Conservation (phyloP, 176 grass and related monocot species). For the Oryza longistaminata region DNA sequence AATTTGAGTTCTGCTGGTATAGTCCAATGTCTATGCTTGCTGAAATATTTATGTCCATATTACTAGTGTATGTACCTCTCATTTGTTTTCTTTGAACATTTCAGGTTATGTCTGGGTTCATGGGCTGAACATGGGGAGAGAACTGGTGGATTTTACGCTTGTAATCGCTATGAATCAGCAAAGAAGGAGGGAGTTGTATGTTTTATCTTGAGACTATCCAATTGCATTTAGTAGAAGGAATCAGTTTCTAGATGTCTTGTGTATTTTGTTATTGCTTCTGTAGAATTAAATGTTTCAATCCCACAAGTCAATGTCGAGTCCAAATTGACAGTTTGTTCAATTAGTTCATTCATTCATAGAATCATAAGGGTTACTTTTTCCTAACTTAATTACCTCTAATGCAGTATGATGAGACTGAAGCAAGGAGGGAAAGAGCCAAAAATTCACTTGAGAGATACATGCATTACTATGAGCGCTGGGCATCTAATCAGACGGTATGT, state of each 20-base stretch:
- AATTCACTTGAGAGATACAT: constrained; percentile 96
- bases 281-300: not conserved
- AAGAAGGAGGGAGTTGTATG: constrained; percentile 87
- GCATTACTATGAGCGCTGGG: constrained; percentile 99
- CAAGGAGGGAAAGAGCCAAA: constrained; percentile 94
- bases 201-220: constrained; percentile 21
- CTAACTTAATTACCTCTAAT: constrained; percentile 19
- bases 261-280: not conserved
- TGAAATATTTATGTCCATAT: constrained; percentile 15
- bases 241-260: not conserved
- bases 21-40: constrained; percentile 13
- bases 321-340: not conserved
- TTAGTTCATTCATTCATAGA: constrained; percentile 5
- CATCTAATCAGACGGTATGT: constrained; percentile 90
- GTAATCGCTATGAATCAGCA: constrained; percentile 90
- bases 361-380: not conserved
- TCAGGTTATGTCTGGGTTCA: constrained; percentile 83
- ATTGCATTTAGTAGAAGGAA: not conserved
- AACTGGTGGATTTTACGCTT: constrained; percentile 95
- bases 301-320: not conserved
- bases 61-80: not conserved
- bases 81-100: constrained; percentile 38
- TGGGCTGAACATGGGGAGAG: constrained; percentile 90
- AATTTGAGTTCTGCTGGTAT: constrained; percentile 99
- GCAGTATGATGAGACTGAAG: constrained; percentile 89